A percentile compares a stretch with the other conserved stretches of the same genome.
These are phyloP conservation scores for Teunomyces atbi DNA, from an alignment of 805 yeast species.

Conservation along the genomic window DNA sequence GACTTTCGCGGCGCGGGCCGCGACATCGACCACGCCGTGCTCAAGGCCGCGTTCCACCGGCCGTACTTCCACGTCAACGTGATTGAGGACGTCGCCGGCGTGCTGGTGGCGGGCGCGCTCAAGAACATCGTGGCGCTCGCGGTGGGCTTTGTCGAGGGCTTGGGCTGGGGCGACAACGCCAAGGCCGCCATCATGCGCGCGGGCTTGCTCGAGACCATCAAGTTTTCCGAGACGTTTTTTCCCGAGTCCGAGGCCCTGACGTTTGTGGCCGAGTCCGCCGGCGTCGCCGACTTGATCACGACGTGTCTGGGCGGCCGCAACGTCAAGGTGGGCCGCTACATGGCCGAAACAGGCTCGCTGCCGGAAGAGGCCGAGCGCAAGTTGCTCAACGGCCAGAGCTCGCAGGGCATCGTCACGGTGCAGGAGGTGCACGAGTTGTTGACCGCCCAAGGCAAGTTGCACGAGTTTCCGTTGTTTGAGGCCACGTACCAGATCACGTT, in stretches of 20 bases:
- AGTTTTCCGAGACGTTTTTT: slow-evolving; percentile 35
- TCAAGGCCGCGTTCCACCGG: slow-evolving; percentile 46
- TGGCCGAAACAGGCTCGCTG: slow-evolving; percentile 41
- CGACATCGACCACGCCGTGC: slow-evolving; percentile 39
- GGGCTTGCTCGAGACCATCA: slow-evolving; percentile 43
- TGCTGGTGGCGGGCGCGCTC: slow-evolving; percentile 47
- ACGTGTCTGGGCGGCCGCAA: slow-evolving; percentile 49
- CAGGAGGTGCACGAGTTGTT: slow-evolving; percentile 48
- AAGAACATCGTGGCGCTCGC: slow-evolving; percentile 47
- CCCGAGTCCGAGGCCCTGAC: slow-evolving; percentile 38
- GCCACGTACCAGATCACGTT: slow-evolving; percentile 45
- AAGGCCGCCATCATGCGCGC: slow-evolving; percentile 49
- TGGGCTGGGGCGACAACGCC: slow-evolving; percentile 51
- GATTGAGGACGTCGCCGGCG: slow-evolving; percentile 45
- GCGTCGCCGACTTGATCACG: slow-evolving; percentile 49
- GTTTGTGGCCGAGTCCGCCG: slow-evolving; percentile 45
- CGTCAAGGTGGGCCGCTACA: slow-evolving; percentile 45
- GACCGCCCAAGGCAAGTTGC: slow-evolving; percentile 29
- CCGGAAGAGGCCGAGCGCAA: slow-evolving; percentile 44
- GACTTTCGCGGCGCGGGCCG: slow-evolving; percentile 42
- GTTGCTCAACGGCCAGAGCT: slow-evolving; percentile 45
- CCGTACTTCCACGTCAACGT: slow-evolving; percentile 46
- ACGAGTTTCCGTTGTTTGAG: slow-evolving; percentile 45
- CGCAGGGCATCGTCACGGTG: slow-evolving; percentile 47
- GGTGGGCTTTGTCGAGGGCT: slow-evolving; percentile 47